Base-by-base conservation (phyloP, 129 eudicot species). In the Pittosporum tobira region DNA sequence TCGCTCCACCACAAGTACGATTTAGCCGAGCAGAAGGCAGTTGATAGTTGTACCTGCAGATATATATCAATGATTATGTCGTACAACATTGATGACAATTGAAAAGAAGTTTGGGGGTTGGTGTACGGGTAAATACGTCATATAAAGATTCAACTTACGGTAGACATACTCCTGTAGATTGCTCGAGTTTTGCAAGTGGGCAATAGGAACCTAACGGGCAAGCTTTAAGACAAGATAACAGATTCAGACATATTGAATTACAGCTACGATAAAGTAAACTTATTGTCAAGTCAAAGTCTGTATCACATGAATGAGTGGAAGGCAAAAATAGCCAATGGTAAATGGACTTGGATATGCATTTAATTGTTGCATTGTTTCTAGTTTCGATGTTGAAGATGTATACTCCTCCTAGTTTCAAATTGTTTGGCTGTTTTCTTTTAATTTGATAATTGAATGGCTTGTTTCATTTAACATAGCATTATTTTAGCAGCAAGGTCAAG, bases 1-100 rank as follows among this genome's bases (percentile, higher is more conserved):
- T 77, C 20, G 99, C 99, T 48, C 96, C 99, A 62, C 99, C 99
- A 73, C 99, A 91, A 37, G 90, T 83, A 69, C 83, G 99, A 77
- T 81, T 87, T 15, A 76, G 78, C 64, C 53, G 62, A 23, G 77
- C 96, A 45, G 83, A 74, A 58, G 98, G 99, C 38, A 87, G 72
- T 62, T 79, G 94, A 71, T 91, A 91, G 47, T 59, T 10, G 62
- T 91, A 91, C 70, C 99, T 91, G 83, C 56, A 72, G 53, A 72
- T 47, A 55, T 23, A 48, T 20, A 52, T 19, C 56, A 62, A 36
- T 45, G 23, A 70, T 24, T 59, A 43, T 34, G 46, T 71, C 51
- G 50, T 18, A 60, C 37, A 45, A 55, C 31, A 62, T 13, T 34
- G 20, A 27, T 24, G 60, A 25, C 13, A 49, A 19, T 5, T 24